phyloP scores from a whole-genome alignment of 441 rosid genomes.

The Aquilaria agallochum region DNA sequence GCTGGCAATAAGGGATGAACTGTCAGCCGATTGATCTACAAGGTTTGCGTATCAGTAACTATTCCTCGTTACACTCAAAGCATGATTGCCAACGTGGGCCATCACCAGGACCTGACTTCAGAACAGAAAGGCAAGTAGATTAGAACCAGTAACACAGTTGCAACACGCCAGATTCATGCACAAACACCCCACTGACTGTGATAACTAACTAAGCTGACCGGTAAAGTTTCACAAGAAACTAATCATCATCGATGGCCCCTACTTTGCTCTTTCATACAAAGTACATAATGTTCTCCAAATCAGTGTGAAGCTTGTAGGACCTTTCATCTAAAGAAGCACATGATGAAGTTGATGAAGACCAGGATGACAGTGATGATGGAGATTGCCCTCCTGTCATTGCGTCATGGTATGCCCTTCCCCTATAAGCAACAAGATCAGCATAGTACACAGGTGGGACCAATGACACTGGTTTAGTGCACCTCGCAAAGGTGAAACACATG shows the following conservation, averaged over 20 bases:
- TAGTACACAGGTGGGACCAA: constrained; percentile 52
- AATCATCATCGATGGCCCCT: not conserved
- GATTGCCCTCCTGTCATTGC: constrained; percentile 37
- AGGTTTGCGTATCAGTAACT: too few relatives aligned
- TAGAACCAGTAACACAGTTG: not conserved
- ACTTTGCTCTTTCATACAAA: constrained; percentile 43
- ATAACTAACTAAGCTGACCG: constrained; percentile 17
- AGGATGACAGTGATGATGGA: constrained; percentile 30
- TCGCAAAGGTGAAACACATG: constrained; percentile 55
- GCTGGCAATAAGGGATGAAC: too few relatives aligned
- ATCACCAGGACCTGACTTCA: too few relatives aligned
- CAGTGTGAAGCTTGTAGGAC: constrained; percentile 51
- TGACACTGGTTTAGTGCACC: constrained; percentile 58
- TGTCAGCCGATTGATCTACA: too few relatives aligned
- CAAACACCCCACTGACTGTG: constrained; percentile 27
- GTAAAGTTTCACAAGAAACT: constrained; percentile 8
- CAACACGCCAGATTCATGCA: constrained; percentile 45
- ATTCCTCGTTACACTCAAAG: too few relatives aligned
- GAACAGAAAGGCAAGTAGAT: too few relatives aligned
- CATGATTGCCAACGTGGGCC: too few relatives aligned
- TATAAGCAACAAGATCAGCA: constrained; percentile 48
- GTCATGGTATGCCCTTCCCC: constrained; percentile 49
- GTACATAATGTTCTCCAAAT: constrained; percentile 69
- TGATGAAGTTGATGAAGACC: constrained; percentile 24
- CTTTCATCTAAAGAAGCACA: constrained; percentile 35